Conservation (phyloP, 371 early-diverging fungal genomes). For the Gilbertella persicaria region DNA sequence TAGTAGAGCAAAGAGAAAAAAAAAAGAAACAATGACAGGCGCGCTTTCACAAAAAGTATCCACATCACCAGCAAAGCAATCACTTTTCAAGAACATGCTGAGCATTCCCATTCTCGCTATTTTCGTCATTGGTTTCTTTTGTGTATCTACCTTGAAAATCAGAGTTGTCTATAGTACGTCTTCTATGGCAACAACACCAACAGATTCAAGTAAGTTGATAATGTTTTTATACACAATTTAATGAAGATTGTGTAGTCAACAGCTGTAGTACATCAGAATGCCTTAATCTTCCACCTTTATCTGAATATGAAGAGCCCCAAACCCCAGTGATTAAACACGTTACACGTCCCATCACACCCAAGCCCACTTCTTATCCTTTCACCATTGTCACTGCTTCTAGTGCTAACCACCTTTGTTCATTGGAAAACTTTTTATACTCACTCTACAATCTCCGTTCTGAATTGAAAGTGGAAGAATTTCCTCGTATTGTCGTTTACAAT, state of each 20-base stretch:
- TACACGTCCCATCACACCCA: not conserved
- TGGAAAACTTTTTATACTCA: conserved; percentile 62
- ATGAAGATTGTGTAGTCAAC: too few species aligned
- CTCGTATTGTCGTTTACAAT: conserved; percentile 52
- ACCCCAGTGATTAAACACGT: not conserved
- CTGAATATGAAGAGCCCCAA: not conserved
- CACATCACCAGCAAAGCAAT: not conserved
- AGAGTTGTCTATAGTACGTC: not conserved
- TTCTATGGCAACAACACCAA: not conserved
- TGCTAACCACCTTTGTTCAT: conserved; percentile 62
- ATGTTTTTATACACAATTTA: not conserved
- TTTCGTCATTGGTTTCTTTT: not conserved
- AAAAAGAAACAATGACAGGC: not conserved
- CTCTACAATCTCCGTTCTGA: conserved; percentile 40
- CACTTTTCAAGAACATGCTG: not conserved
- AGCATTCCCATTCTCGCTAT: not conserved
- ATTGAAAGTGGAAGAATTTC: conserved; percentile 33
- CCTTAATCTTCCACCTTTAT: not conserved
- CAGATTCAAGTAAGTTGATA: not conserved
- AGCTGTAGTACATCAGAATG: not conserved
- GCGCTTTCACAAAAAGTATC: not conserved
- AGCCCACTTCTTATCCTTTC: conserved; percentile 28
- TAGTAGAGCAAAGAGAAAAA: not conserved
- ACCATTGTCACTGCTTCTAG: conserved; percentile 68
- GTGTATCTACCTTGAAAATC: not conserved